Evolutionary conservation across 2,329 filamentous ascomycete genomes (phyloP), one percentile per base, ranked within the genome.

Genomic region (Cryphonectria nitschkei): DNA sequence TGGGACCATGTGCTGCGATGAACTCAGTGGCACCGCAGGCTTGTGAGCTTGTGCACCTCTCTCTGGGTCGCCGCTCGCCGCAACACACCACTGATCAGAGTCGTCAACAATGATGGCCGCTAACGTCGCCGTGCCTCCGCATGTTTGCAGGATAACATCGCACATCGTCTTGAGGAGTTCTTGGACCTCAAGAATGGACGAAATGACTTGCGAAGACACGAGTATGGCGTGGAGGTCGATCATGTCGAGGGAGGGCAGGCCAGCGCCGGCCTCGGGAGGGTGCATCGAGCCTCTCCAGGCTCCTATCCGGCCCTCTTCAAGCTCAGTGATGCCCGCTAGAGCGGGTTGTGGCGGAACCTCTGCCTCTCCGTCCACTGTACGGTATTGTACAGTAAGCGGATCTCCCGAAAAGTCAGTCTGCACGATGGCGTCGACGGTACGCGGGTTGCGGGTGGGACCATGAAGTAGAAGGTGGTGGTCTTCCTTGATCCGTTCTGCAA

Each of bases 161-260:
- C 92, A 93, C 89, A 95, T 93, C 58, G 92, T 94, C 68, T 91
- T 90, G 72, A 95, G 85, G 4, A 95, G 85, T 75, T 91, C 88
- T 74, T 95, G 92, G 16, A 95, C 88, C 74, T 92, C 88, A 14
- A 95, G 81, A 66, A 94, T 91, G 22, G 92, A 94, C 5, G 92
- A 95, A 60, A 95, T 90, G 60, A 95, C 88, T 77, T 94, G 93
- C 13, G 91, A 94, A 2, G 91, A 93, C 75, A 93, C 90, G 19
- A 95, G 83, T 71, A 95, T 95, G 34, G 91, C 91, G 58, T 93
- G 90, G 73, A 95, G 80, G 79, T 95, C 93, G 77, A 95, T 90
- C 90, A 95, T 94, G 81, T 95, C 93, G 68, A 95, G 85, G 39
- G 92, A 90, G 56, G 92, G 91, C 71, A 94, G 84, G 14, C 90